A percentile compares a stretch with the other conserved stretches of the same genome.
Conservation (phyloP, 306 rosid species). For the Lupinus albus region DNA sequence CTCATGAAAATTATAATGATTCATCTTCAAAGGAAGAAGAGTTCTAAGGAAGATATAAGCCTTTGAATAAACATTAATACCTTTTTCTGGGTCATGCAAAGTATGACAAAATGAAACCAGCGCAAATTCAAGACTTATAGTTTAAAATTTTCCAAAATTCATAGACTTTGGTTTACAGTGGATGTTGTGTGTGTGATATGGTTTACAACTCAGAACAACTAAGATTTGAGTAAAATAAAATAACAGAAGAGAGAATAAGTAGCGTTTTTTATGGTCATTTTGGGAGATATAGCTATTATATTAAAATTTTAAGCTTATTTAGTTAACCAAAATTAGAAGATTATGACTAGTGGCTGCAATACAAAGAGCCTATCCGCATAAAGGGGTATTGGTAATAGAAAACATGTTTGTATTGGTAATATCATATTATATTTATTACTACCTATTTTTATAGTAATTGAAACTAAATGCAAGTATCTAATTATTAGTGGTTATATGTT, state of each 20-base stretch:
- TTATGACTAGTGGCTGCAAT: slow-evolving; percentile 20
- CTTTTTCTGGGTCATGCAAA: not conserved
- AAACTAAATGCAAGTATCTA: too few species aligned
- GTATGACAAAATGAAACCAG: not conserved
- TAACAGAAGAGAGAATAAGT: slow-evolving; percentile 3
- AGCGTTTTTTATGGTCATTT: too few species aligned
- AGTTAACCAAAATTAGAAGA: slow-evolving; percentile 37
- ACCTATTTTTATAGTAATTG: too few species aligned
- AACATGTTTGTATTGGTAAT: too few species aligned
- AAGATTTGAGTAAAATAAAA: not conserved
- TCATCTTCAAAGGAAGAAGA: slow-evolving; percentile 26
- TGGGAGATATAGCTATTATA: slow-evolving; percentile 7
- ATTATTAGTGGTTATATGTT: too few species aligned
- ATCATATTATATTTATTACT: too few species aligned
- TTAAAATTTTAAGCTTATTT: not conserved
- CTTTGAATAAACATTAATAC: slow-evolving; percentile 5
- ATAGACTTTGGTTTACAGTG: not conserved
- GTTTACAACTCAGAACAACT: slow-evolving; percentile 30
- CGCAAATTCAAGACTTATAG: not conserved
- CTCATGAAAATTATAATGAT: slow-evolving; percentile 40
- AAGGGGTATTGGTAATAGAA: too few species aligned
- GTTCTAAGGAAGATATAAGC: not conserved
- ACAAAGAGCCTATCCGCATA: too few species aligned
- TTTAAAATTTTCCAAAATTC: not conserved
- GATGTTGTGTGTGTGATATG: not conserved